These are phyloP conservation scores for Lasiosphaeria hispida DNA, from an alignment of 495 filamentous ascomycete genomes.

Conservation along the genomic window DNA sequence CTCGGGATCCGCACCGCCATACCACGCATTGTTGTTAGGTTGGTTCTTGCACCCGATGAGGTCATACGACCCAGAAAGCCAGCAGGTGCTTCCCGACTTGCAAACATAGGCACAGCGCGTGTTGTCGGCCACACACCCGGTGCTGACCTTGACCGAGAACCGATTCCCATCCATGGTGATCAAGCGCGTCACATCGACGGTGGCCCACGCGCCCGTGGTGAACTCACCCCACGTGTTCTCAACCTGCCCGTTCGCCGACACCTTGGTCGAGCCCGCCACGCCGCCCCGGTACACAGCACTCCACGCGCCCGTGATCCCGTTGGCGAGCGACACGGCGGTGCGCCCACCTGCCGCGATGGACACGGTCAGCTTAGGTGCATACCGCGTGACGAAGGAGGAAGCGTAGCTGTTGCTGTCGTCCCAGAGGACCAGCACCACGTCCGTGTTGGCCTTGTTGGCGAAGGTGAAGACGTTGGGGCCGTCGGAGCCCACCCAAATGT, in stretches of 20 bases:
- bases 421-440: slow-evolving; percentile 17
- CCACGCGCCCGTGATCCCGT: slow-evolving; percentile 15
- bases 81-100: slow-evolving; percentile 17
- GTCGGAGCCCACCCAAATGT: slow-evolving; percentile 18
- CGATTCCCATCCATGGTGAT: slow-evolving; percentile 33
- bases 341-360: slow-evolving; percentile 8
- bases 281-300: slow-evolving; percentile 1
- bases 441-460: slow-evolving; percentile 6
- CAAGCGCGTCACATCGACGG: slow-evolving; percentile 29
- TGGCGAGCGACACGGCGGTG: slow-evolving; percentile 13
- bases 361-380: slow-evolving; percentile 8
- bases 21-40: slow-evolving; percentile 6
- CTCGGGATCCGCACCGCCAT: slow-evolving; percentile 2
- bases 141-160: slow-evolving; percentile 18
- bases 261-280: not conserved
- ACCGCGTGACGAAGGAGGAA: slow-evolving; percentile 10
- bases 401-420: slow-evolving; percentile 10
- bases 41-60: slow-evolving; percentile 19
- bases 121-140: slow-evolving; percentile 16
- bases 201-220: slow-evolving; percentile 22
- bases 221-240: slow-evolving; percentile 35
- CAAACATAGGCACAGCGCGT: slow-evolving; percentile 19
- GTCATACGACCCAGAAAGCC: slow-evolving; percentile 14
- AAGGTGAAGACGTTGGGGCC: slow-evolving; percentile 23
- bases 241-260: slow-evolving; percentile 22